Base-by-base conservation (phyloP, 345 rosid species). In the Carallia pectinifolia region DNA sequence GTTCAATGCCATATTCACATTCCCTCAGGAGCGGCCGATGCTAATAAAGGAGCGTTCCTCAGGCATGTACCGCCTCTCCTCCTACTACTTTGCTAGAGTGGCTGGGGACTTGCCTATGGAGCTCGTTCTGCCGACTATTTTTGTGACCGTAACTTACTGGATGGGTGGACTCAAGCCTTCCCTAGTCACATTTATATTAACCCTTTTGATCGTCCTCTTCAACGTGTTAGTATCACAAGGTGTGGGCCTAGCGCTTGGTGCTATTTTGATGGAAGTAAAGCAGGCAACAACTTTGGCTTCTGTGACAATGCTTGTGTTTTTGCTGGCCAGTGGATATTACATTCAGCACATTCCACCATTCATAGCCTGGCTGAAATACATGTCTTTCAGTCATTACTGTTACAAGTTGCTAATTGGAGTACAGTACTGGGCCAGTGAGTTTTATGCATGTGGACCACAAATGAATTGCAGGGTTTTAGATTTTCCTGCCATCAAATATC, bases 31-130 rank as follows among this genome's bases (percentile, higher is more conserved):
- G 68, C 83, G 90, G 15, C 86, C 97, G 48, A 86, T 94, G 88
- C 87, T 94, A n/a, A 81, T 83, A 36, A 94, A 88, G 78, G 98
- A 94, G 58, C 85, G 96, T 53, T 88, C 96, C 12, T 89, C 97
- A 0, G 91, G 97, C 58, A 89, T 91, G 90, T 94, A 91, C 81
- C 91, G 90, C 13, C 91, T 94, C 23, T 94, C 97, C 9, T 89
- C 98, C 39, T 94, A 91, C 61, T 94, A 84, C 78, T 79, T 89
- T 18, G 91, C 96, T 4, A 77, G 95, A 61, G 87, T 78, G 10
- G 91, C 81, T 0, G 98, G 98, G 1, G 98, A 94, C 81, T 81
- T 94, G 63, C 97, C 98, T 2, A 94, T 94, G 97, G 98, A 94
- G 76, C 95, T 94, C 6, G 85, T 94, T 68, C 90, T 94, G 58